These are phyloP conservation scores for Pascua guehoae DNA, from an alignment of 1,284 basidiomycete species.

Conservation along the genomic window DNA sequence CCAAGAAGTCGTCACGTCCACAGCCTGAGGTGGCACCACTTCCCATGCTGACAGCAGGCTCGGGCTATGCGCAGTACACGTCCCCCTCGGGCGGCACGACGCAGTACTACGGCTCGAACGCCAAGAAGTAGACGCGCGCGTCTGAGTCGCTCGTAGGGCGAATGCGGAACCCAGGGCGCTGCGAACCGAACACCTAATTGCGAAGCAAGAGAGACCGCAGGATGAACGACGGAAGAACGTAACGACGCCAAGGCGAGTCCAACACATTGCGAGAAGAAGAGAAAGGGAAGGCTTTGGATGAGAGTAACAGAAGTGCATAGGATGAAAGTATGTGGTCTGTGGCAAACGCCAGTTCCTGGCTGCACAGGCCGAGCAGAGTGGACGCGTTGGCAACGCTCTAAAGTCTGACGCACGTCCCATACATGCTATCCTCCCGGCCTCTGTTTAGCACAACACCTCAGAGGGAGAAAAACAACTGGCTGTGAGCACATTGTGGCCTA, in stretches of 20 bases:
- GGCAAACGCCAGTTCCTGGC: no score
- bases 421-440: no score
- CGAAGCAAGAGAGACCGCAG: not conserved
- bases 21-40: no score
- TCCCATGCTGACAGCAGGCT: conserved; percentile 33
- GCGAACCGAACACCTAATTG: not conserved
- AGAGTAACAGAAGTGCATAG: no score
- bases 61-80: conserved; percentile 56
- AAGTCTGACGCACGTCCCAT: no score
- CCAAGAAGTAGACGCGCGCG: conserved; percentile 13
- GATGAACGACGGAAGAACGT: not conserved
- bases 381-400: no score
- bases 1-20: not conserved
- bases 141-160: not conserved
- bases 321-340: no score
- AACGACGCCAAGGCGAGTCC: not conserved
- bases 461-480: no score
- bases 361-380: no score
- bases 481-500: no score
- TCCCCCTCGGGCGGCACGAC: conserved; percentile 52
- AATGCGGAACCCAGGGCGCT: not conserved
- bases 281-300: not conserved
- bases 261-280: not conserved
- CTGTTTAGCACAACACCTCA: no score
- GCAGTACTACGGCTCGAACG: conserved; percentile 15